phyloP scores from a whole-genome alignment of 305 asterid species.

The Fraxinus floribunda region DNA sequence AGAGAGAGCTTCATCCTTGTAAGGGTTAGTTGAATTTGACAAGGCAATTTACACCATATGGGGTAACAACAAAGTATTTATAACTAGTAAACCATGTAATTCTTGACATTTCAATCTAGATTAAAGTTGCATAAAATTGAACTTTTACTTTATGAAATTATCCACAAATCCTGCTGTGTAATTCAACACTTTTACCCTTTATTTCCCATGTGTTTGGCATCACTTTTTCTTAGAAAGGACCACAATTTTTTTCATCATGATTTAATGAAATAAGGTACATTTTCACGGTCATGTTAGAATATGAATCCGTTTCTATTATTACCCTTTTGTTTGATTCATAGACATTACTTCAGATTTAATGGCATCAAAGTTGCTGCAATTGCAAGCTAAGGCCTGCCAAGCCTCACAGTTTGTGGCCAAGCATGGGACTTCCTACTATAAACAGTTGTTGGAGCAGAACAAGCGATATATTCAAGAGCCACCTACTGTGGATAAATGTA shows the following conservation, averaged over 20 bases:
- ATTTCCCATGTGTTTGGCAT: not conserved
- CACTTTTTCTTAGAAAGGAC: not conserved
- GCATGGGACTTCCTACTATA: constrained; percentile 28
- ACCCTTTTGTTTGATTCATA: not conserved
- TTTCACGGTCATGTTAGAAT: not conserved
- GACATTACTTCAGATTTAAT: constrained; percentile 5
- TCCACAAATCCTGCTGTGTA: not conserved
- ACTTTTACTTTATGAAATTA: not conserved
- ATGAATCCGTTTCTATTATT: not conserved
- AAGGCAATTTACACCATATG: not conserved
- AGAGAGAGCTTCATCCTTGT: not conserved
- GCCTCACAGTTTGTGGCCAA: constrained; percentile 25
- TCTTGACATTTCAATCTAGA: not conserved
- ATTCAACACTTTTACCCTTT: not conserved
- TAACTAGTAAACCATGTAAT: not conserved
- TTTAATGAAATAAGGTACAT: not conserved
- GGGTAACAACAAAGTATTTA: not conserved
- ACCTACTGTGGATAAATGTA: constrained; percentile 35
- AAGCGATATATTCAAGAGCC: constrained; percentile 35
- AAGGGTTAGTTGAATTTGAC: not conserved
- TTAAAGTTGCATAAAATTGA: not conserved
- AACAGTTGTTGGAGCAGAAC: constrained; percentile 34
- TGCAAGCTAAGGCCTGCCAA: constrained; percentile 32
- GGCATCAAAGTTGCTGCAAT: constrained; percentile 33
- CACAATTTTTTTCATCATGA: not conserved